A percentile compares a stretch with the other conserved stretches of the same genome.
phyloP scores from a whole-genome alignment of 2,329 filamentous ascomycete genomes.

The Colletotrichum sp. region DNA sequence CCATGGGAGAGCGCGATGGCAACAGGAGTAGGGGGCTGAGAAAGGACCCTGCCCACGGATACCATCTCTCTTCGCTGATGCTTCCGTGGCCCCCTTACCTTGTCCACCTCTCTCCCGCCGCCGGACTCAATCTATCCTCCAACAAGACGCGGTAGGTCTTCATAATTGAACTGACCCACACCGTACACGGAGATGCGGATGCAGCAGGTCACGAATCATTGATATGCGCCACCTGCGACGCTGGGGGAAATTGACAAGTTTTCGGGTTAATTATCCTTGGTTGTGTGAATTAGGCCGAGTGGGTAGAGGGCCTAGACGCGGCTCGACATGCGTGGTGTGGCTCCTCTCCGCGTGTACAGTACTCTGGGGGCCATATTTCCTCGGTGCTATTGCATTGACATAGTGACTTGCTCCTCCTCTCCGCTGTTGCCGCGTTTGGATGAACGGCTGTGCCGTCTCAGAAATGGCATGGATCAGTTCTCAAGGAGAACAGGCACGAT shows the following conservation, averaged over 20 bases:
- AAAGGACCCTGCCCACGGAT: background rate
- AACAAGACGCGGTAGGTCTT: background rate
- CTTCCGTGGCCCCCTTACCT: background rate
- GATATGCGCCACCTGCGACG: background rate
- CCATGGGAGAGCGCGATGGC: background rate
- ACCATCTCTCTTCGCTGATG: background rate
- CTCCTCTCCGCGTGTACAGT: background rate
- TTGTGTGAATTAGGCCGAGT: background rate
- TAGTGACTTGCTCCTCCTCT: constrained; percentile 2
- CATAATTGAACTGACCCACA: background rate
- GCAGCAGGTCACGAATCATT: constrained; percentile 3
- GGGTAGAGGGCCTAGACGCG: background rate
- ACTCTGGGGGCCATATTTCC: background rate
- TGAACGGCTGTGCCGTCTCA: constrained; percentile 16
- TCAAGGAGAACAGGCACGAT: background rate
- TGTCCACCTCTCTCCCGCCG: background rate
- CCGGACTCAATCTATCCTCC: background rate
- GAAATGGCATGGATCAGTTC: background rate
- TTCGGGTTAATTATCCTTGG: constrained; percentile 1
- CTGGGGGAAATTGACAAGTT: constrained; percentile 1
- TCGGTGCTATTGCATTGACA: background rate
- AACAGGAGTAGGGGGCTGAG: background rate
- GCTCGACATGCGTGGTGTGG: constrained; percentile 5
- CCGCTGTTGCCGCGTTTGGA: constrained; percentile 12
- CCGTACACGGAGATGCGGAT: background rate